phyloP scores from a whole-genome alignment of 148 eudicot species.

The Camellia sinensis region DNA sequence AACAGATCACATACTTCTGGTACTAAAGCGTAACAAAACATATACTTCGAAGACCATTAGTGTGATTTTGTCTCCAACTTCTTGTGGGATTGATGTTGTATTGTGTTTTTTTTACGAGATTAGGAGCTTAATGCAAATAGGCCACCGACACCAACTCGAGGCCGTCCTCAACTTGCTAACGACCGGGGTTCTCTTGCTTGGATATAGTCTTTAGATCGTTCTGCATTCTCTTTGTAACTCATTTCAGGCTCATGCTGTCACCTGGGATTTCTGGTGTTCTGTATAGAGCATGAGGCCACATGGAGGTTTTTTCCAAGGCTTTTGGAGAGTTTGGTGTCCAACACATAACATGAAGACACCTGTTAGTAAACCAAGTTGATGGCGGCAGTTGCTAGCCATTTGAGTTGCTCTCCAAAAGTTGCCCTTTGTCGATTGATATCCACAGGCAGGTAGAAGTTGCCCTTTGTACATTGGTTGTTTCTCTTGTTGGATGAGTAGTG shows the following conservation, averaged over 20 bases:
- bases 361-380: slow-evolving; percentile 18
- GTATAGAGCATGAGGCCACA: slow-evolving; percentile 53
- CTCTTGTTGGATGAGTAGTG: slow-evolving; percentile 11
- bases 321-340: slow-evolving; percentile 4
- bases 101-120: neutral
- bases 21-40: no score
- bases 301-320: slow-evolving; percentile 34
- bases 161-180: slow-evolving; percentile 86
- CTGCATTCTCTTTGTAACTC: slow-evolving; percentile 21
- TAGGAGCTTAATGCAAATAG: slow-evolving; percentile 97
- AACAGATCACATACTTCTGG: no score
- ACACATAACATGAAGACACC: slow-evolving; percentile 16
- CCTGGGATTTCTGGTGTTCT: slow-evolving; percentile 38
- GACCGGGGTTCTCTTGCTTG: slow-evolving; percentile 96
- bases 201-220: slow-evolving; percentile 42
- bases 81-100: neutral
- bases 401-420: neutral
- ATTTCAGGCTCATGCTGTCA: slow-evolving; percentile 33
- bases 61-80: neutral
- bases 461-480: slow-evolving; percentile 2
- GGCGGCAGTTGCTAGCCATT: neutral
- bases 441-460: slow-evolving; percentile 24
- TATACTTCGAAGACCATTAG: no score
- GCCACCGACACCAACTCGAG: slow-evolving; percentile 96
- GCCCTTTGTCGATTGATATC: slow-evolving; percentile 34